phyloP scores from a whole-genome alignment of 2,329 filamentous ascomycete genomes.

The Colletotrichum australisinense region DNA sequence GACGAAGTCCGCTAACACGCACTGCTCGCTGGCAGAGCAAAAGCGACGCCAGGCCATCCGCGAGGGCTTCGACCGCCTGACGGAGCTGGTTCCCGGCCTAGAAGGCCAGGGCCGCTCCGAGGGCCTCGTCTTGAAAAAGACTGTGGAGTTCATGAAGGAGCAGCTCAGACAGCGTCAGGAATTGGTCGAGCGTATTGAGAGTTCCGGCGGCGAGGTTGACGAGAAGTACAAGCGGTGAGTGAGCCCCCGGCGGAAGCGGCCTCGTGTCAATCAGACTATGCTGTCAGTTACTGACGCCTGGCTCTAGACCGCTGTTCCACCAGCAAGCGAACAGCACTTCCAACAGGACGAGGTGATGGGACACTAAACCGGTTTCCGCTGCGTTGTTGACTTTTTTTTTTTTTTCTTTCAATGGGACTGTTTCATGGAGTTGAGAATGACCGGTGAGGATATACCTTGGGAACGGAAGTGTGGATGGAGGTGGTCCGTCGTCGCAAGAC shows the following conservation, averaged over 20 bases:
- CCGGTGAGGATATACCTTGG: not conserved
- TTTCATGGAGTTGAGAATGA: not conserved
- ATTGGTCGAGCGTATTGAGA: constrained; percentile 69
- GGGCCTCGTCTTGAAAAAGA: constrained; percentile 81
- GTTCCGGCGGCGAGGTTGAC: constrained; percentile 66
- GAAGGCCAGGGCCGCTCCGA: constrained; percentile 88
- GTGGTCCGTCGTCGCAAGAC: not conserved
- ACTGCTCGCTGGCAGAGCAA: constrained; percentile 47
- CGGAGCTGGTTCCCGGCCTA: constrained; percentile 82
- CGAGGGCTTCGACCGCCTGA: constrained; percentile 84
- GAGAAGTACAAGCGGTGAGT: constrained; percentile 57
- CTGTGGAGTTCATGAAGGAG: constrained; percentile 73
- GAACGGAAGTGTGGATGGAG: not conserved
- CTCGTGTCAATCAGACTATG: not conserved
- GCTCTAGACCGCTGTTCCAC: not conserved
- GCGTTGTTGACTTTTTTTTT: not conserved
- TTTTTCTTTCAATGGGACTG: not conserved
- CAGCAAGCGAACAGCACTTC: constrained; percentile 18
- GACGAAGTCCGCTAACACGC: constrained; percentile 37
- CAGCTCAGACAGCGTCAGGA: constrained; percentile 68
- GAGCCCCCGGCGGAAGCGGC: no score
- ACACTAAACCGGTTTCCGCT: not conserved
- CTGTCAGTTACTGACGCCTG: not conserved
- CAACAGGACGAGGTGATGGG: constrained; percentile 5
- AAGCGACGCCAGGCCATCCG: constrained; percentile 74